Conservation (phyloP, 176 grass and related monocot species). For the Hsuehochloa calcarea region DNA sequence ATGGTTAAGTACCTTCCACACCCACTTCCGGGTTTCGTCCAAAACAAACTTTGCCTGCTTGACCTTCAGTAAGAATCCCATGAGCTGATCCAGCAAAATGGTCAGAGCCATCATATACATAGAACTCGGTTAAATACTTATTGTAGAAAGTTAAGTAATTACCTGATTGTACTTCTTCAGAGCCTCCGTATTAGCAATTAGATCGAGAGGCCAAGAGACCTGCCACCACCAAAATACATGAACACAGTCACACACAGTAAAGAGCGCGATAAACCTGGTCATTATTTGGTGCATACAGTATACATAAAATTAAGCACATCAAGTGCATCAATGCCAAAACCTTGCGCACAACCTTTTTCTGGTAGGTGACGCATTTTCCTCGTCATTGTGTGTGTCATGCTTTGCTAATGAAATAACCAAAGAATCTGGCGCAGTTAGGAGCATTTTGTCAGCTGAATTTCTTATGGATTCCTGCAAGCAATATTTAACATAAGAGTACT, state of each 20-base stretch:
- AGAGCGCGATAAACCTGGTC: conserved; percentile 18
- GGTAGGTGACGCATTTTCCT: conserved; percentile 51
- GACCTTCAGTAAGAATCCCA: conserved; percentile 96
- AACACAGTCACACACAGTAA: conserved; percentile 1
- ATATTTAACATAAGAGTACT: conserved; percentile 28
- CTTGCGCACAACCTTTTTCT: conserved; percentile 53
- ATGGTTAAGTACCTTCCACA: conserved; percentile 79
- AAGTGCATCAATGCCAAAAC: conserved; percentile 88
- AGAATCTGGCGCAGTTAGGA: conserved; percentile 79
- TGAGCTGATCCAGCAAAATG: conserved; percentile 57
- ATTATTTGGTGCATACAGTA: conserved; percentile 57
- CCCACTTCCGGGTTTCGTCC: conserved; percentile 89
- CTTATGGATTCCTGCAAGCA: conserved; percentile 81
- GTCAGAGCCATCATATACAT: conserved; percentile 7
- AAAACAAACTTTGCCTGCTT: conserved; percentile 92
- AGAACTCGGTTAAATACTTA: background rate
- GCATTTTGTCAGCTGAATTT: conserved; percentile 85
- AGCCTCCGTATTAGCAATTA: conserved; percentile 80
- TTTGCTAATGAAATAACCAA: conserved; percentile 74
- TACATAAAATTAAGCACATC: conserved; percentile 89
- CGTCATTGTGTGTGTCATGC: conserved; percentile 33
- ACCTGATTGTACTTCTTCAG: conserved; percentile 98
- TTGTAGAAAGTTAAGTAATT: conserved; percentile 25
- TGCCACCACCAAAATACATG: conserved; percentile 42
- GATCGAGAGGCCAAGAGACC: conserved; percentile 97